These are phyloP conservation scores for Suillus lakei DNA, from an alignment of 768 basidiomycete species.

Conservation along the genomic window DNA sequence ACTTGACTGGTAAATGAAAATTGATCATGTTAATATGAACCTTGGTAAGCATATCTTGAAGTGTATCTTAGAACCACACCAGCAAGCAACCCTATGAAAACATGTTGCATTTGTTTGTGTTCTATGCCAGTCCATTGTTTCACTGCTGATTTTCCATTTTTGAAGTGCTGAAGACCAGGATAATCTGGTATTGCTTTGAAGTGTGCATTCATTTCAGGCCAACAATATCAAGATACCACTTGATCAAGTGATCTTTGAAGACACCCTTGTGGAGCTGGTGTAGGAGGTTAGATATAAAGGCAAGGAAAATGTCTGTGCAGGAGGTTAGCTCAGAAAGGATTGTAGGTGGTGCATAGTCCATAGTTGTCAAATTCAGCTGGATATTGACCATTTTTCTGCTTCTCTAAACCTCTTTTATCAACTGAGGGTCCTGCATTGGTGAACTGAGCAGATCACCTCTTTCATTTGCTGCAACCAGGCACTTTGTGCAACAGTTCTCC, in stretches of 20 bases:
- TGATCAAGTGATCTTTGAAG: conserved; percentile 48
- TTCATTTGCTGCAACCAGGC: conserved; percentile 5
- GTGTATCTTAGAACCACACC: no score
- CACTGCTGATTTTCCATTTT: no score
- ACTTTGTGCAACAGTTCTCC: conserved; percentile 16
- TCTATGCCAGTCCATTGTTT: no score
- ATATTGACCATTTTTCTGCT: conserved; percentile 3
- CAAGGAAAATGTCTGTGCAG: conserved; percentile 45
- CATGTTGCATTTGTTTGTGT: no score
- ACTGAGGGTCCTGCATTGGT: not conserved
- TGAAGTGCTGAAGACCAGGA: no score
- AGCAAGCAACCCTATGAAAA: no score
- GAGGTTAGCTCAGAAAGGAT: conserved; percentile 48
- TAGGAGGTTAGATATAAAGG: conserved; percentile 46
- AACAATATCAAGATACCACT: conserved; percentile 35
- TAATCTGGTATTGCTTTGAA: no score
- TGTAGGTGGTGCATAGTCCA: conserved; percentile 5
- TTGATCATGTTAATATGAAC: no score
- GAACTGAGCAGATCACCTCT: conserved; percentile 9
- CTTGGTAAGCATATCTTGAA: no score
- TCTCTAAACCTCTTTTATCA: conserved; percentile 1
- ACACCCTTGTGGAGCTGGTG: conserved; percentile 55
- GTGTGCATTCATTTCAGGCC: no score
- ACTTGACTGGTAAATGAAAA: no score
- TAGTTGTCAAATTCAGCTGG: conserved; percentile 8